Evolutionary conservation across 2,329 filamentous ascomycete species (phyloP).

Genomic region (Emmonsiellopsis sp.): DNA sequence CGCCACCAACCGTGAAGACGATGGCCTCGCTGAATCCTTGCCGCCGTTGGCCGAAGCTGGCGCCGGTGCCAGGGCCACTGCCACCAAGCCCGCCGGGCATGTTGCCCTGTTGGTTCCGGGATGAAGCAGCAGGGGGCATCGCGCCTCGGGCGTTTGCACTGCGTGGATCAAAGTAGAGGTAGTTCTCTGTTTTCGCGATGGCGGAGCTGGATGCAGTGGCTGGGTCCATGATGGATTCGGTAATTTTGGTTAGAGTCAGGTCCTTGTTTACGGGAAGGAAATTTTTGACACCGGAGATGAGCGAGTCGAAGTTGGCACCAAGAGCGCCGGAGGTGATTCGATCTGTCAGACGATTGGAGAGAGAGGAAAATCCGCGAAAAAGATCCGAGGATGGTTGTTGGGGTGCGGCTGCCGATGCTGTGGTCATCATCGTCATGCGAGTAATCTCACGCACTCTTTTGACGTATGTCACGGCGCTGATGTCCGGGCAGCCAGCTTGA

Average conservation of each 20-base stretch:
- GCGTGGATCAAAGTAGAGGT: conserved; percentile 93
- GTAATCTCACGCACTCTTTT: conserved; percentile 88
- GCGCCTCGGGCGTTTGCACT: conserved; percentile 88
- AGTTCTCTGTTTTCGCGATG: conserved; percentile 91
- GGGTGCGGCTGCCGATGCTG: conserved; percentile 58
- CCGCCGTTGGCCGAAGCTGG: conserved; percentile 80
- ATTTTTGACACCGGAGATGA: conserved; percentile 95
- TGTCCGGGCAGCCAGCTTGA: conserved; percentile 61
- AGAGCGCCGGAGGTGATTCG: conserved; percentile 87
- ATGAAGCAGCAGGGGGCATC: conserved; percentile 66
- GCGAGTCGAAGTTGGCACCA: conserved; percentile 77
- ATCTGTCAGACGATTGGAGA: conserved; percentile 86
- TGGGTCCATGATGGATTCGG: conserved; percentile 96
- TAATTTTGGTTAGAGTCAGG: conserved; percentile 93
- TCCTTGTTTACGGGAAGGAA: conserved; percentile 95
- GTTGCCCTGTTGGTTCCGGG: conserved; percentile 34
- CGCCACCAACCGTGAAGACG: conserved; percentile 90
- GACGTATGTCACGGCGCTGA: conserved; percentile 71
- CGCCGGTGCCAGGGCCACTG: conserved; percentile 57
- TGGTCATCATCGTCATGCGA: conserved; percentile 96
- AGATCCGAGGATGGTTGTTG: conserved; percentile 56
- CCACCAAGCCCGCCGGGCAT: conserved; percentile 35
- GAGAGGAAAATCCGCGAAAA: conserved; percentile 85
- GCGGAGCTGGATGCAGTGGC: conserved; percentile 79
- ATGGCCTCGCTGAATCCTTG: conserved; percentile 86